These are phyloP conservation scores for Gaertneriomyces sp. DNA, from an alignment of 192 early-diverging fungal genomes.

Conservation along the genomic window DNA sequence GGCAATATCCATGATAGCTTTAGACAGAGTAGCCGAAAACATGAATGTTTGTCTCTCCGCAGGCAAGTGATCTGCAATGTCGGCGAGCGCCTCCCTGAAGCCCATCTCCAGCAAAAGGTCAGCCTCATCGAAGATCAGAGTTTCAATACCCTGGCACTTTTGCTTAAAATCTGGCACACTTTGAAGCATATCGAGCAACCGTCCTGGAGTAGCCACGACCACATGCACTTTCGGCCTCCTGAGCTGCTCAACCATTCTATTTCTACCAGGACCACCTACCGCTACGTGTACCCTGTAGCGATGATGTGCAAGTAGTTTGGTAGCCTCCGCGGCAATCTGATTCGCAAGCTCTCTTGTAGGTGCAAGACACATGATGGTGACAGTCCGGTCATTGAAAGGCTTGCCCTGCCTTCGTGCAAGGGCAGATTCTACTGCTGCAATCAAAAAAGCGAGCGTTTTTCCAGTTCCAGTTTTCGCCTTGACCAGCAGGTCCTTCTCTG, in stretches of 20 bases:
- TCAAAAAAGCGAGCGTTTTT: slow-evolving; percentile 93
- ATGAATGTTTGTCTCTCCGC: slow-evolving; percentile 79
- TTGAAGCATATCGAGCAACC: slow-evolving; percentile 87
- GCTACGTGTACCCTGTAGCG: slow-evolving; percentile 72
- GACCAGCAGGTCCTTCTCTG: slow-evolving; percentile 76
- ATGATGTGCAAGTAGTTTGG: slow-evolving; percentile 70
- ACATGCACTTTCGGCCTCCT: slow-evolving; percentile 77
- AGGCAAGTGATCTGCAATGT: slow-evolving; percentile 61
- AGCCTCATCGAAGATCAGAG: slow-evolving; percentile 89
- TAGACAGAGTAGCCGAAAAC: slow-evolving; percentile 88
- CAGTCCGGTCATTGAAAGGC: slow-evolving; percentile 9
- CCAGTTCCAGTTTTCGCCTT: slow-evolving; percentile 97
- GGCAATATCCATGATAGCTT: slow-evolving; percentile 67
- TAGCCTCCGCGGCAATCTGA: slow-evolving; percentile 78
- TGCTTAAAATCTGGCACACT: slow-evolving; percentile 28
- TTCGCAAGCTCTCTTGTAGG: slow-evolving; percentile 94
- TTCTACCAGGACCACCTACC: slow-evolving; percentile 83
- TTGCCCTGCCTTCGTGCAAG: slow-evolving; percentile 41
- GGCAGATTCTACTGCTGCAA: slow-evolving; percentile 78
- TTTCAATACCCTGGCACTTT: slow-evolving; percentile 14
- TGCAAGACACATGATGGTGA: slow-evolving; percentile 65
- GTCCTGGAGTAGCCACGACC: slow-evolving; percentile 89
- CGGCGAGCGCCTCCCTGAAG: slow-evolving; percentile 73
- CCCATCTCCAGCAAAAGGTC: slow-evolving; percentile 95
- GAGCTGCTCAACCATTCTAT: slow-evolving; percentile 68